phyloP scores from a whole-genome alignment of 345 rosid species.

The Hibiscus mutabilis region DNA sequence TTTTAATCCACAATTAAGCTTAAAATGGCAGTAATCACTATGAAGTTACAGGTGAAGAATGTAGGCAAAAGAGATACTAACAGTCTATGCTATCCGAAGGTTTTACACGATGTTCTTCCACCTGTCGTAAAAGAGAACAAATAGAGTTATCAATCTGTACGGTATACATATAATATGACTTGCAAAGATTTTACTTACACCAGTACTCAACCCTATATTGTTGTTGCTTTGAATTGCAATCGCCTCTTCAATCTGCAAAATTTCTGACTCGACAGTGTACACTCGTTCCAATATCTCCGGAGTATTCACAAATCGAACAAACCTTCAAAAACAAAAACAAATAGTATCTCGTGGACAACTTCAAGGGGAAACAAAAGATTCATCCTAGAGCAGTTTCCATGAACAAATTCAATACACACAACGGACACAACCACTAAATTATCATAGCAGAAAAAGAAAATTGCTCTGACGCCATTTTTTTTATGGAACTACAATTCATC shows the following conservation, averaged over 20 bases:
- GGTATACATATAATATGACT: constrained; percentile 10
- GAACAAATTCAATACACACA: background rate
- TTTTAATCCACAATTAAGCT: background rate
- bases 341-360: constrained; percentile 6
- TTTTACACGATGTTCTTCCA: constrained; percentile 42
- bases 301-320: constrained; percentile 97
- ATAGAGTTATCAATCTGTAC: constrained; percentile 8
- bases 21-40: background rate
- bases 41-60: background rate
- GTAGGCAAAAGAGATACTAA: background rate
- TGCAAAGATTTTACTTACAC: constrained; percentile 37
- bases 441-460: background rate
- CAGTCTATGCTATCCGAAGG: constrained; percentile 34
- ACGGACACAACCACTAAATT: background rate
- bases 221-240: constrained; percentile 67
- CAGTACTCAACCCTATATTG: constrained; percentile 35
- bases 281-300: constrained; percentile 87
- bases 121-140: constrained; percentile 33
- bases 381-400: background rate
- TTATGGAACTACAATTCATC: too few relatives aligned
- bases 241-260: constrained; percentile 86
- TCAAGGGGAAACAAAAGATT: background rate
- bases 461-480: too few relatives aligned
- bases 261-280: constrained; percentile 76
- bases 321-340: constrained; percentile 41